Evolutionary conservation across 768 basidiomycete genomes (phyloP).

Genomic region (Saitozyma podzolica): DNA sequence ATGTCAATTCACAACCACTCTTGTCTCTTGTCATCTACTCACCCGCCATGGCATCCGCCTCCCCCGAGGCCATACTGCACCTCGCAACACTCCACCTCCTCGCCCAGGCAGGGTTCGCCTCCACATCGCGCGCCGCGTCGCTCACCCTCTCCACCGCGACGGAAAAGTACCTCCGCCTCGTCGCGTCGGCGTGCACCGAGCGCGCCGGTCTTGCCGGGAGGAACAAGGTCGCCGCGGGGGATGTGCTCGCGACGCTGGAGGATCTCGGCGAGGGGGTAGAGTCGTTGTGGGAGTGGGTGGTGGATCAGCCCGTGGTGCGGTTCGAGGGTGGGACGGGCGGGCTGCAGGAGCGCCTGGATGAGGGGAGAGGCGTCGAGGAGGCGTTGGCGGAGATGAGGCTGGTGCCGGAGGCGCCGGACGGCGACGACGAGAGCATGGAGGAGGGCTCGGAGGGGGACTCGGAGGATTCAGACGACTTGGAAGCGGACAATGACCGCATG

Average conservation of each 20-base stretch:
- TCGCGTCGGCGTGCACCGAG: constrained; percentile 32
- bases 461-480: constrained; percentile 1
- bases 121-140: constrained; percentile 36
- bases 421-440: neutral
- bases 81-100: constrained; percentile 40
- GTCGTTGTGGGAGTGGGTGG: constrained; percentile 30
- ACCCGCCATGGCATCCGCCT: constrained; percentile 1
- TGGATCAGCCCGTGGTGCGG: constrained; percentile 15
- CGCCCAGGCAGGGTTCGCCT: constrained; percentile 39
- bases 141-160: constrained; percentile 33
- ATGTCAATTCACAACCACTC: too few species aligned
- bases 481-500: neutral
- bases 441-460: constrained; percentile 4
- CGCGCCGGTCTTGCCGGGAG: constrained; percentile 32
- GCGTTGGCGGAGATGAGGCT: constrained; percentile 22
- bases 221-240: constrained; percentile 33
- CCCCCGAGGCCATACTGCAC: constrained; percentile 40
- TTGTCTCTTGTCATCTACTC: too few species aligned
- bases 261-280: constrained; percentile 29
- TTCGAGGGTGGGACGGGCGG: constrained; percentile 17
- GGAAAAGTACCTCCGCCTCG: constrained; percentile 27
- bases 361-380: constrained; percentile 24
- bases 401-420: constrained; percentile 11
- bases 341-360: constrained; percentile 23
- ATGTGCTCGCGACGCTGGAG: constrained; percentile 35